Percentiles rank a stretch among this genome's conserved stretches.
These are phyloP conservation scores for Phialemonium atrogriseum DNA, from an alignment of 2,329 filamentous ascomycete species.

Conservation along the genomic window DNA sequence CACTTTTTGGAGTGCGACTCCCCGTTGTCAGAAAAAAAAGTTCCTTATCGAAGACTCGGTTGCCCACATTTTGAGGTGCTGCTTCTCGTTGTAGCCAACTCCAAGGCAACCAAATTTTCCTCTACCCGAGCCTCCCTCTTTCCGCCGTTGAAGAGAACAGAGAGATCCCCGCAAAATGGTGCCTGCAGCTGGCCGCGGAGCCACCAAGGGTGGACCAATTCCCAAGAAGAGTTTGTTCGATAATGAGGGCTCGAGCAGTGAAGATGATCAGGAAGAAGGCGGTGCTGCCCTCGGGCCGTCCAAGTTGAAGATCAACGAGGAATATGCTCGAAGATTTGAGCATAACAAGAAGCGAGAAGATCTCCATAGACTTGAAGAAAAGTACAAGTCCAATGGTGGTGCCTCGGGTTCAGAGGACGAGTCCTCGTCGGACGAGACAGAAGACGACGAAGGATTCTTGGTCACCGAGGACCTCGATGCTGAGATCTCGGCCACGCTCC, in stretches of 20 bases:
- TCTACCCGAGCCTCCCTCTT: no score
- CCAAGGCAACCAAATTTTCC: no score
- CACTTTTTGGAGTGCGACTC: no score
- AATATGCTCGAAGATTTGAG: conserved; percentile 84
- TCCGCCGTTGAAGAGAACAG: no score
- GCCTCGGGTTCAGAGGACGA: conserved; percentile 51
- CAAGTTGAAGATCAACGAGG: conserved; percentile 76
- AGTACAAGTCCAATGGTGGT: conserved; percentile 49
- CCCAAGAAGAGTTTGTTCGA: conserved; percentile 48
- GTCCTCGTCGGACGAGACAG: conserved; percentile 65
- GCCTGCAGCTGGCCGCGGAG: no score
- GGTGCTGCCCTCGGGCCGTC: conserved; percentile 23
- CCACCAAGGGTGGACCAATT: conserved; percentile 19
- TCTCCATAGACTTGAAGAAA: conserved; percentile 77
- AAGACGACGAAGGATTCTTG: conserved; percentile 85
- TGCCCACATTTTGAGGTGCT: no score
- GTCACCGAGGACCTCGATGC: conserved; percentile 78
- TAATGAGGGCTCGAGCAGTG: conserved; percentile 31
- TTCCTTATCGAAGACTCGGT: no score
- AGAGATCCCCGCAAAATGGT: conserved; percentile 8
- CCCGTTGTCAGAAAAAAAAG: no score
- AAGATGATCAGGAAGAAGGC: conserved; percentile 32
- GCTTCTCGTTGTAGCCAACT: no score
- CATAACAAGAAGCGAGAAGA: conserved; percentile 97
- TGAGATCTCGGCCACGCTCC: conserved; percentile 77